A percentile compares a stretch with the other conserved stretches of the same genome.
Evolutionary conservation across 2,329 filamentous ascomycete species (phyloP).

Genomic region (Colletotrichum lupini): DNA sequence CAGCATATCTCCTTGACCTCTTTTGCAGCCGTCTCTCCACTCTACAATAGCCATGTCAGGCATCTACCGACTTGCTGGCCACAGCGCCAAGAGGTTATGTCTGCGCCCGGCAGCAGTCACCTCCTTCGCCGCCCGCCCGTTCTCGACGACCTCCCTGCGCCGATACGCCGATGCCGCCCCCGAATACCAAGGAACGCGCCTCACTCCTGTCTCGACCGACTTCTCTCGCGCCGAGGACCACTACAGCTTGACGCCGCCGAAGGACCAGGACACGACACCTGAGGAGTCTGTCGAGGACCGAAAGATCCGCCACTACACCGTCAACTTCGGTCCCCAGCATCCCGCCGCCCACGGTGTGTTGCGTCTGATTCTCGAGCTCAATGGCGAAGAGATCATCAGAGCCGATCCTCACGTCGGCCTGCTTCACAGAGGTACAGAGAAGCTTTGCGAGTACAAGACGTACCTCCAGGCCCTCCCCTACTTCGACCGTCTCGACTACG

Average conservation of each 20-base stretch:
- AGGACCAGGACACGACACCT: constrained; percentile 54
- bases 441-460: constrained; percentile 99
- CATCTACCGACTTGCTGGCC: constrained; percentile 78
- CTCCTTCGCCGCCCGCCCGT: constrained; percentile 61
- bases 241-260: constrained; percentile 57
- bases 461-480: constrained; percentile 98
- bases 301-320: constrained; percentile 98
- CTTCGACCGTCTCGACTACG: constrained; percentile 98
- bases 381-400: constrained; percentile 96
- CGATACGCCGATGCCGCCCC: constrained; percentile 68
- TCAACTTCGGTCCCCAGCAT: constrained; percentile 99
- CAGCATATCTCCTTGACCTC: constrained; percentile 37
- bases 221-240: constrained; percentile 65
- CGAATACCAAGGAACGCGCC: constrained; percentile 65
- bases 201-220: constrained; percentile 73
- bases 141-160: constrained; percentile 74
- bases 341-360: constrained; percentile 98
- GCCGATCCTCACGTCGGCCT: constrained; percentile 97
- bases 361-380: constrained; percentile 96
- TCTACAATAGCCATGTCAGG: constrained; percentile 70
- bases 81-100: constrained; percentile 75
- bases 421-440: constrained; percentile 97
- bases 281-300: constrained; percentile 67
- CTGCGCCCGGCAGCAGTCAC: constrained; percentile 55
- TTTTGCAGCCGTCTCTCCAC: constrained; percentile 43